phyloP scores from a whole-genome alignment of 1,284 basidiomycete genomes.

The Gymnopus androsaceus region DNA sequence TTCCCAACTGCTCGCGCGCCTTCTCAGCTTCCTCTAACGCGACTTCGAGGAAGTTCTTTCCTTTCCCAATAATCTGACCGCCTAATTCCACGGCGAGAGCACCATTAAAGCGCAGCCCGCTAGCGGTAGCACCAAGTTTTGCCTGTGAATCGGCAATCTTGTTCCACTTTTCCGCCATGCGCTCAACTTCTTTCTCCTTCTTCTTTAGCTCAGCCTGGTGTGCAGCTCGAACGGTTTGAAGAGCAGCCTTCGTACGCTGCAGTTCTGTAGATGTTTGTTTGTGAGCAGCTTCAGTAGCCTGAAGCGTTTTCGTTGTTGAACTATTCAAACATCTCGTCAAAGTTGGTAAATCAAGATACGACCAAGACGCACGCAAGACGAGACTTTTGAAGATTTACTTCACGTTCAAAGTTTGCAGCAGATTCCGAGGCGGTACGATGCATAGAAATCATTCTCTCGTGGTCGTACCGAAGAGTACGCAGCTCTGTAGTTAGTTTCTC shows the following conservation, averaged over 20 bases:
- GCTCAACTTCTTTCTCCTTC: conserved; percentile 79
- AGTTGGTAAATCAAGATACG: conserved; percentile 1
- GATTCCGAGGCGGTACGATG: conserved; percentile 56
- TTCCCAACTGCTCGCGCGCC: conserved; percentile 62
- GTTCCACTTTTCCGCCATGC: conserved; percentile 74
- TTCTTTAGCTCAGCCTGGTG: conserved; percentile 79
- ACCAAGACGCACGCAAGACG: conserved; percentile 57
- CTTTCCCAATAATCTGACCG: conserved; percentile 40
- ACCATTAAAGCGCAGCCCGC: conserved; percentile 46
- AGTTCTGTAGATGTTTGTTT: conserved; percentile 70
- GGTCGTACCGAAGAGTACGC: conserved; percentile 79
- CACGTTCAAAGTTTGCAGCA: conserved; percentile 71
- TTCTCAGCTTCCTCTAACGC: conserved; percentile 76
- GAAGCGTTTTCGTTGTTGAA: conserved; percentile 52
- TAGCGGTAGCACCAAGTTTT: conserved; percentile 45
- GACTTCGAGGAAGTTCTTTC: conserved; percentile 63
- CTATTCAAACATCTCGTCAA: conserved; percentile 35
- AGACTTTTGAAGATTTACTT: conserved; percentile 72
- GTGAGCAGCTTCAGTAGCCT: conserved; percentile 62
- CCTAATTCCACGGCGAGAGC: conserved; percentile 46
- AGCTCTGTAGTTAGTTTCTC: conserved; percentile 78
- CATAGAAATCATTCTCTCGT: conserved; percentile 74
- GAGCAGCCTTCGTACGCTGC: conserved; percentile 61
- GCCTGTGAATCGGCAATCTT: conserved; percentile 70
- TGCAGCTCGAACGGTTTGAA: conserved; percentile 66